Evolutionary conservation across 2,329 filamentous ascomycete species (phyloP).

Genomic region (Pseudogymnoascus pannorum): DNA sequence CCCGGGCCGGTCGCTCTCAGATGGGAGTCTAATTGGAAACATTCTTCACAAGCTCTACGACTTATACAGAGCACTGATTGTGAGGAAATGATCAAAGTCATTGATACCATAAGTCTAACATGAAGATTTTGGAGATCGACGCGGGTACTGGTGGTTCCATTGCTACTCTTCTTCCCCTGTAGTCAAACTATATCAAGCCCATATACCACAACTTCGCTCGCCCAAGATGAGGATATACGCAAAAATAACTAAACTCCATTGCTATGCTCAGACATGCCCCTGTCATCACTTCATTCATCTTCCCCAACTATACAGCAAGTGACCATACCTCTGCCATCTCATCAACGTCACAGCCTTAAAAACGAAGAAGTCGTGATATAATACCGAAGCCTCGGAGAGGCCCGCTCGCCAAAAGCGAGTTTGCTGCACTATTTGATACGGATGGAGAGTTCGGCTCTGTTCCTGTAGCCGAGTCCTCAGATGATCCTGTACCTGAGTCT

Average conservation of each 20-base stretch:
- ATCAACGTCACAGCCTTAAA: neutral
- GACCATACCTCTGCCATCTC: neutral
- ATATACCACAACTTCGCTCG: neutral
- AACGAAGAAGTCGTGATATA: neutral
- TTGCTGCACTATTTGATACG: neutral
- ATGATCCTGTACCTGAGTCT: neutral
- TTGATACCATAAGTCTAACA: too few species aligned
- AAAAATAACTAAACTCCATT: conserved; percentile 1
- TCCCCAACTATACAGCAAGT: neutral
- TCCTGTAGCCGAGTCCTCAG: neutral
- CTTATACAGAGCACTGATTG: too few species aligned
- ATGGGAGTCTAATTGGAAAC: too few species aligned
- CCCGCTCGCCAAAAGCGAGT: neutral
- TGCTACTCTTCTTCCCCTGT: too few species aligned
- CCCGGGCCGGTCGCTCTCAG: too few species aligned
- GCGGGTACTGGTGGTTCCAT: too few species aligned
- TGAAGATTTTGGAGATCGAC: too few species aligned
- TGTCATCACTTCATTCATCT: neutral
- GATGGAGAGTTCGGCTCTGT: neutral
- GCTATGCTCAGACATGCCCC: neutral
- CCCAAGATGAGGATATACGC: neutral
- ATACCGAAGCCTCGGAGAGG: neutral
- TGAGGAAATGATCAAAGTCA: too few species aligned
- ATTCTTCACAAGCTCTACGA: too few species aligned
- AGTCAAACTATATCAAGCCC: neutral